Percentiles rank a stretch among this genome's conserved stretches.
Evolutionary conservation across 306 rosid species (phyloP).

Genomic region (Prunus davidiana): DNA sequence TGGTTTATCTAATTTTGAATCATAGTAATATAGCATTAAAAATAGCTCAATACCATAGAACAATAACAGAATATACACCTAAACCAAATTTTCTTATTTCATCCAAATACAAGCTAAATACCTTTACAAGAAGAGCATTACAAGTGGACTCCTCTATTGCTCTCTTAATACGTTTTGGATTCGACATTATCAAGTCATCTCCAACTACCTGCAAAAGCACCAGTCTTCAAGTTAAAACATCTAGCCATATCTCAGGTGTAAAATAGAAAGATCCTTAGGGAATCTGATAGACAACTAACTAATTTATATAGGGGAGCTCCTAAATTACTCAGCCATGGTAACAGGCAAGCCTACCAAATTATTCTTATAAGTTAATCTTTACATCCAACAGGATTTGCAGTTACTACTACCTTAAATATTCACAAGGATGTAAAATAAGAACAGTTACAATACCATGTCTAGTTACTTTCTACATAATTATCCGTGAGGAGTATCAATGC

Average conservation of each 20-base stretch:
- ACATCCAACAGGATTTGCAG: not conserved
- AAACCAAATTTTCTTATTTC: not conserved
- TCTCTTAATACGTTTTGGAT: slow-evolving; percentile 71
- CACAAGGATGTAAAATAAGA: not conserved
- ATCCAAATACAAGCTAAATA: slow-evolving; percentile 25
- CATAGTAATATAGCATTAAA: not conserved
- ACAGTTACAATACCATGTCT: not conserved
- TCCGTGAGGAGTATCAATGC: slow-evolving; percentile 12
- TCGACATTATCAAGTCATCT: slow-evolving; percentile 83
- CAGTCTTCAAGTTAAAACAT: not conserved
- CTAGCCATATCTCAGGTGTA: slow-evolving; percentile 11
- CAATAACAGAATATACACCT: not conserved
- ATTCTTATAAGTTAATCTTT: not conserved
- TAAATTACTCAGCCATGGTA: slow-evolving; percentile 6
- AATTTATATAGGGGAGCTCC: slow-evolving; percentile 8
- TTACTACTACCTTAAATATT: not conserved
- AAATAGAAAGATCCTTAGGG: slow-evolving; percentile 10
- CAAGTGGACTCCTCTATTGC: slow-evolving; percentile 77
- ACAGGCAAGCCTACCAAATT: not conserved
- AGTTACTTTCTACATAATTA: not conserved
- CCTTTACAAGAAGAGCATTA: slow-evolving; percentile 89
- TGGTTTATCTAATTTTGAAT: slow-evolving; percentile 66
- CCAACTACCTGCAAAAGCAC: slow-evolving; percentile 80
- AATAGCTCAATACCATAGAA: not conserved
- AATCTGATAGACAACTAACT: slow-evolving; percentile 14